Evolutionary conservation across 805 yeast species (phyloP).

Genomic region (Wickerhamomyces pijperi): DNA sequence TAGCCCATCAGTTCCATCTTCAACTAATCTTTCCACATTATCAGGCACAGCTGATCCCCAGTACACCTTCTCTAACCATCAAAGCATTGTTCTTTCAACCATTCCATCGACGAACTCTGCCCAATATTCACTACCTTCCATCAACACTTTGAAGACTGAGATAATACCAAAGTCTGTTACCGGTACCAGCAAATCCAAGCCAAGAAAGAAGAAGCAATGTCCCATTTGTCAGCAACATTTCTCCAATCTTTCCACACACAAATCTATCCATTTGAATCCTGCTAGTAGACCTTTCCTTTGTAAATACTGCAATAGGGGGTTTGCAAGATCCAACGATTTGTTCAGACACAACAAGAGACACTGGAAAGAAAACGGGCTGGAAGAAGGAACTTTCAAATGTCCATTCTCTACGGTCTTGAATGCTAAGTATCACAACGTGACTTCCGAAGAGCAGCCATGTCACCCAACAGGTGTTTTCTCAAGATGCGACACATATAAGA

Average conservation of each 20-base stretch:
- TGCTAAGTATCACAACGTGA: background rate
- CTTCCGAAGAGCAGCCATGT: slow-evolving; percentile 31
- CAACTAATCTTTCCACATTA: too few relatives aligned
- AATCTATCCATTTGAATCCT: slow-evolving; percentile 64
- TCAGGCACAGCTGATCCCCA: too few relatives aligned
- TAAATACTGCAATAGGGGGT: slow-evolving; percentile 69
- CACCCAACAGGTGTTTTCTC: slow-evolving; percentile 81
- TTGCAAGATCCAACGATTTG: slow-evolving; percentile 80
- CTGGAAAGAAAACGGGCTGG: slow-evolving; percentile 61
- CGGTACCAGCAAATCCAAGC: slow-evolving; percentile 18
- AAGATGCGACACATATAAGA: slow-evolving; percentile 85
- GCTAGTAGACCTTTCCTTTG: slow-evolving; percentile 71
- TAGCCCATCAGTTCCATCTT: too few relatives aligned
- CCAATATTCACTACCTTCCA: background rate
- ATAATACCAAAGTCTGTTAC: slow-evolving; percentile 2
- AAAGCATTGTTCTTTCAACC: too few relatives aligned
- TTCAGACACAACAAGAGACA: slow-evolving; percentile 81
- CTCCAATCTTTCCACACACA: slow-evolving; percentile 76
- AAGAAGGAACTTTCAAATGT: slow-evolving; percentile 64
- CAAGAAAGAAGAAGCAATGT: slow-evolving; percentile 61
- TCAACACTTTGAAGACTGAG: background rate
- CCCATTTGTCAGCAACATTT: slow-evolving; percentile 58
- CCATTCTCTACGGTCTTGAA: slow-evolving; percentile 42
- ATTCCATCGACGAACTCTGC: too few relatives aligned
- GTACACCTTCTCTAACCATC: too few relatives aligned